A percentile compares a stretch with the other conserved stretches of the same genome.
Conservation (phyloP, 2,329 filamentous ascomycete genomes). For the Calycina marina region DNA sequence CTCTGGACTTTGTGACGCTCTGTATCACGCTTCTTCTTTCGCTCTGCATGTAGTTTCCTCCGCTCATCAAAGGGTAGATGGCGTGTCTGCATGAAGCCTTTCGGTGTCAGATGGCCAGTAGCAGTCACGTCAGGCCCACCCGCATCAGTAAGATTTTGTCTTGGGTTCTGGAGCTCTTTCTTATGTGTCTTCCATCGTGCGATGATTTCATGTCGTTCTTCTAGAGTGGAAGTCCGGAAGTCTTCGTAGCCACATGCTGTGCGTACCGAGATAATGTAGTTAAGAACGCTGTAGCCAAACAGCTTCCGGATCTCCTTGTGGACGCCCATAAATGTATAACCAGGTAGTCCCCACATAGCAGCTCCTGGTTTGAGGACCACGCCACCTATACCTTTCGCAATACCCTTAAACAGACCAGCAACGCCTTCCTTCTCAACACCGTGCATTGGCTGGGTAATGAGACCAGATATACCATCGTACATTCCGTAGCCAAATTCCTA, state of each 20-base stretch:
- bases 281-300: slow-evolving; percentile 56
- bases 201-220: slow-evolving; percentile 51
- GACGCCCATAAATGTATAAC: slow-evolving; percentile 70
- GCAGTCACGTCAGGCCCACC: slow-evolving; percentile 13
- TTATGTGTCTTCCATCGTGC: slow-evolving; percentile 32
- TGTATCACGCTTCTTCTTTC: slow-evolving; percentile 23
- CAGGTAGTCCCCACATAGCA: slow-evolving; percentile 58
- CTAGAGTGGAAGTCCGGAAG: slow-evolving; percentile 33
- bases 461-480: slow-evolving; percentile 67
- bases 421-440: slow-evolving; percentile 52
- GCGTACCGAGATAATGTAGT: slow-evolving; percentile 66
- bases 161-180: slow-evolving; percentile 24
- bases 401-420: slow-evolving; percentile 58
- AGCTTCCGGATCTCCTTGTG: slow-evolving; percentile 61
- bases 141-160: slow-evolving; percentile 22
- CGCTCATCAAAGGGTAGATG: slow-evolving; percentile 35
- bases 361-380: slow-evolving; percentile 62
- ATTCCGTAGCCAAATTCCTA: slow-evolving; percentile 60
- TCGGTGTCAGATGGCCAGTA: slow-evolving; percentile 17
- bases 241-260: slow-evolving; percentile 64
- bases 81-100: slow-evolving; percentile 35
- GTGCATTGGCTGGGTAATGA: slow-evolving; percentile 63
- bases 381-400: slow-evolving; percentile 74
- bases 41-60: slow-evolving; percentile 34
- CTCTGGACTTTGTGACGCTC: slow-evolving; percentile 14